Percentiles rank a stretch among this genome's conserved stretches.
Conservation (phyloP, 2,329 filamentous ascomycete species). For the Xylaria sp. region DNA sequence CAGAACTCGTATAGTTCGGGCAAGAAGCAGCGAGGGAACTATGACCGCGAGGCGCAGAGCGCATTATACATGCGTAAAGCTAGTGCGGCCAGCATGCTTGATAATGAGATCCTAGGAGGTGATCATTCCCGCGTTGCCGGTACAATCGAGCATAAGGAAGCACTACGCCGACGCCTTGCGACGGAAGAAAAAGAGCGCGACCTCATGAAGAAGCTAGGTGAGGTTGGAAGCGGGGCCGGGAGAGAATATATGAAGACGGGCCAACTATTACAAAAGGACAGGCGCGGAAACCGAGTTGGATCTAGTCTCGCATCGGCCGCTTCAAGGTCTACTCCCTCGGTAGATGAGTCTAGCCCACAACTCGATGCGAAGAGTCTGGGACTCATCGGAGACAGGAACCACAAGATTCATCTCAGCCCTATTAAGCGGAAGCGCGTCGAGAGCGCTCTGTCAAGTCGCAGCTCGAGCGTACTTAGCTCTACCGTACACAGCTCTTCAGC, state of each 20-base stretch:
- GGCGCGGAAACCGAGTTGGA: conserved; percentile 18
- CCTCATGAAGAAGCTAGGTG: conserved; percentile 74
- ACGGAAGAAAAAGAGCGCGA: conserved; percentile 78
- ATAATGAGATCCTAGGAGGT: conserved; percentile 63
- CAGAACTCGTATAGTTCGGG: conserved; percentile 51
- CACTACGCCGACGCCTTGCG: conserved; percentile 71
- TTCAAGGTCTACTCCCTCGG: conserved; percentile 3
- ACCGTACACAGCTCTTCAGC: conserved; percentile 3
- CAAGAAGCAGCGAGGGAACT: conserved; percentile 56
- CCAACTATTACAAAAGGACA: conserved; percentile 33
- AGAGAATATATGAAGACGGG: conserved; percentile 73
- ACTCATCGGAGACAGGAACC: conserved; percentile 54
- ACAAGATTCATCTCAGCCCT: conserved; percentile 66
- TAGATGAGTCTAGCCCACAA: conserved; percentile 48
- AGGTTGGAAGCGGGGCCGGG: conserved; percentile 73
- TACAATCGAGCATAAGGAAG: conserved; percentile 72
- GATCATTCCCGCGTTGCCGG: conserved; percentile 60
- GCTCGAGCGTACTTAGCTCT: conserved; percentile 21
- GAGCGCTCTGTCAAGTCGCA: conserved; percentile 55
- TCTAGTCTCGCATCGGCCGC: conserved; percentile 28
- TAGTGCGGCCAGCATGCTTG: conserved; percentile 71
- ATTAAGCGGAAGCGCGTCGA: conserved; percentile 71
- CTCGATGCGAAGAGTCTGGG: conserved; percentile 60
- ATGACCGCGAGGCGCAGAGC: conserved; percentile 69
- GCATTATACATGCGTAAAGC: conserved; percentile 65